A percentile compares a stretch with the other conserved stretches of the same genome.
Conservation (phyloP, 768 basidiomycete genomes). For the Epithele typhae region DNA sequence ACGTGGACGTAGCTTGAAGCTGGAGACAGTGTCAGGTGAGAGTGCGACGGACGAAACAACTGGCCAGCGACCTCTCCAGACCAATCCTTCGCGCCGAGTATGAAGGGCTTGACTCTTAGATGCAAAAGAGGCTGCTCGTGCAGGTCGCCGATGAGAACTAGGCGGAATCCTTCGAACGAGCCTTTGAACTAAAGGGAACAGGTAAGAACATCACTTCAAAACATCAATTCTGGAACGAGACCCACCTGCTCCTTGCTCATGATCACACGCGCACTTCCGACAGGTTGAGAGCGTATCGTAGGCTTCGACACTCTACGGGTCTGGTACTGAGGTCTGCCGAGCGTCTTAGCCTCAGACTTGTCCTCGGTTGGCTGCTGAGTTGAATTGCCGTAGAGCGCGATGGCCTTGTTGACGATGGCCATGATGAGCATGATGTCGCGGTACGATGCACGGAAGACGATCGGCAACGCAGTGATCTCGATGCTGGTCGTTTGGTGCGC, state of each 20-base stretch:
- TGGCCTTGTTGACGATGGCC: constrained; percentile 80
- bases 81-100: constrained; percentile 86
- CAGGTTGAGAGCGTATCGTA: constrained; percentile 15
- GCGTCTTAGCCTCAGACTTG: background rate
- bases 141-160: constrained; percentile 91
- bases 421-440: constrained; percentile 89
- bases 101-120: constrained; percentile 81
- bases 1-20: constrained; percentile 80
- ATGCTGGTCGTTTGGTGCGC: constrained; percentile 75
- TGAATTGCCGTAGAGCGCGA: constrained; percentile 65
- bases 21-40: constrained; percentile 25
- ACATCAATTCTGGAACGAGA: background rate
- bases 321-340: constrained; percentile 1
- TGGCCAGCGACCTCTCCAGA: constrained; percentile 88
- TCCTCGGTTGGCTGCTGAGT: constrained; percentile 7
- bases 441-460: constrained; percentile 93
- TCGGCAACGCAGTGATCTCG: constrained; percentile 74
- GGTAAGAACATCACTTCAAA: background rate
- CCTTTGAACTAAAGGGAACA: constrained; percentile 60
- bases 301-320: constrained; percentile 10
- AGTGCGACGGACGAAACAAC: constrained; percentile 30
- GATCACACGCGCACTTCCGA: constrained; percentile 41
- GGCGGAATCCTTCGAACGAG: constrained; percentile 85
- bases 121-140: constrained; percentile 95
- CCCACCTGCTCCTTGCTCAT: constrained; percentile 80